Evolutionary conservation across 495 filamentous ascomycete genomes (phyloP).

Genomic region (Penicillium manginii): DNA sequence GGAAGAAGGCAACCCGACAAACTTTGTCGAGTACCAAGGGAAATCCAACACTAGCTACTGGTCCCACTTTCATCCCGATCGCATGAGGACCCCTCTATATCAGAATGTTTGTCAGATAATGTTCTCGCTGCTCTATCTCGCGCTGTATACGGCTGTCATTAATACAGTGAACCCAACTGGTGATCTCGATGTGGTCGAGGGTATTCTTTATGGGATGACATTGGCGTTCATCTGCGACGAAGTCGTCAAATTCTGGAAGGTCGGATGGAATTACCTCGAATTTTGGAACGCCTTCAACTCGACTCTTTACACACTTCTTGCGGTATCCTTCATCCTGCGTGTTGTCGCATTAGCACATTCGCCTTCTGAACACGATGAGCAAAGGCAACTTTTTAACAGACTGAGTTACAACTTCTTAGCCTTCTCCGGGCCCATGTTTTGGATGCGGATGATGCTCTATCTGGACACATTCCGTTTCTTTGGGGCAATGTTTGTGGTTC

Average conservation of each 20-base stretch:
- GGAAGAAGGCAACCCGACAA: conserved; percentile 83
- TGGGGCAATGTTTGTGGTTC: conserved; percentile 93
- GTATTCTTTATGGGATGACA: conserved; percentile 86
- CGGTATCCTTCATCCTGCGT: conserved; percentile 74
- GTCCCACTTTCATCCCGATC: conserved; percentile 86
- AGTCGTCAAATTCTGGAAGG: conserved; percentile 84
- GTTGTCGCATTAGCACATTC: conserved; percentile 75
- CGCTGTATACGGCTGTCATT: conserved; percentile 85
- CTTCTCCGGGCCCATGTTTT: conserved; percentile 95
- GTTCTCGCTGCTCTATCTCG: conserved; percentile 81
- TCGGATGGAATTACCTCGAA: conserved; percentile 81
- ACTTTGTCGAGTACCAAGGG: conserved; percentile 81
- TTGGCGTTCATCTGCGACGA: conserved; percentile 93
- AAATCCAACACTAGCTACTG: conserved; percentile 74
- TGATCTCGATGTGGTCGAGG: conserved; percentile 84
- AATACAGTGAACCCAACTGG: conserved; percentile 83
- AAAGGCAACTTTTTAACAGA: conserved; percentile 70
- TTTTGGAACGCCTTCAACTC: conserved; percentile 97
- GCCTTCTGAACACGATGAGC: conserved; percentile 45
- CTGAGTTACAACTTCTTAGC: conserved; percentile 91
- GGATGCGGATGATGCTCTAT: conserved; percentile 90
- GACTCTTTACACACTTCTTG: conserved; percentile 76
- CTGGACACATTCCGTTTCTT: conserved; percentile 95
- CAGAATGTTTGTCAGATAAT: conserved; percentile 89
- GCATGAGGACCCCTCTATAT: conserved; percentile 89